These are phyloP conservation scores for Solanum chaucha DNA, from an alignment of 257 asterid genomes.

Conservation along the genomic window DNA sequence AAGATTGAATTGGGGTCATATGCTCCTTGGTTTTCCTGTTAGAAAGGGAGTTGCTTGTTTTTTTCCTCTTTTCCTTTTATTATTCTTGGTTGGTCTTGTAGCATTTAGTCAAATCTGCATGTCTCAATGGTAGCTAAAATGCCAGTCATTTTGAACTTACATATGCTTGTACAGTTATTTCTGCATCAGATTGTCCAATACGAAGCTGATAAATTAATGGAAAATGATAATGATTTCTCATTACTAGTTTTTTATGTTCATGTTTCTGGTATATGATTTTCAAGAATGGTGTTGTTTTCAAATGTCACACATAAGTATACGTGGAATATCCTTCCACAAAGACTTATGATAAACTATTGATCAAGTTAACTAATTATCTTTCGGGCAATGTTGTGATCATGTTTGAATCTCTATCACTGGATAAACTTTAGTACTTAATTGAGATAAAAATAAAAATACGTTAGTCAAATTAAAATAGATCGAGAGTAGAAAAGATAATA, in stretches of 20 bases:
- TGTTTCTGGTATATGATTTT: no score
- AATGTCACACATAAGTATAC: not conserved
- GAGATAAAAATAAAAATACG: not conserved
- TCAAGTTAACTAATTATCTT: not conserved
- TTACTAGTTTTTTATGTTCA: not conserved
- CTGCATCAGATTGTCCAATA: not conserved
- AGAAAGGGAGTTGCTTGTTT: not conserved
- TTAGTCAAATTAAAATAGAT: no score
- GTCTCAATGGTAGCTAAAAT: not conserved
- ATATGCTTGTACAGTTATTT: not conserved
- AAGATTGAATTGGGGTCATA: conserved; percentile 3
- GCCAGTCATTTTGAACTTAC: not conserved
- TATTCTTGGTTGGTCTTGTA: not conserved
- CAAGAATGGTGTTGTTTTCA: not conserved
- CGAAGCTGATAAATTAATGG: not conserved
- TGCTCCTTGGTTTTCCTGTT: not conserved
- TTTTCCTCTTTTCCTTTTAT: not conserved
- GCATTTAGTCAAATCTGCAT: not conserved
- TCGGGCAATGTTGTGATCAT: no score
- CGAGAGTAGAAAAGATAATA: not conserved
- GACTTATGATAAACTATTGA: not conserved
- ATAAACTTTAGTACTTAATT: not conserved
- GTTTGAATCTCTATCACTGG: no score
- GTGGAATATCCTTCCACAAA: not conserved
- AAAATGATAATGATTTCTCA: not conserved